These are phyloP conservation scores for Debaryomyces coudertii DNA, from an alignment of 1,139 yeast genomes.

Conservation along the genomic window DNA sequence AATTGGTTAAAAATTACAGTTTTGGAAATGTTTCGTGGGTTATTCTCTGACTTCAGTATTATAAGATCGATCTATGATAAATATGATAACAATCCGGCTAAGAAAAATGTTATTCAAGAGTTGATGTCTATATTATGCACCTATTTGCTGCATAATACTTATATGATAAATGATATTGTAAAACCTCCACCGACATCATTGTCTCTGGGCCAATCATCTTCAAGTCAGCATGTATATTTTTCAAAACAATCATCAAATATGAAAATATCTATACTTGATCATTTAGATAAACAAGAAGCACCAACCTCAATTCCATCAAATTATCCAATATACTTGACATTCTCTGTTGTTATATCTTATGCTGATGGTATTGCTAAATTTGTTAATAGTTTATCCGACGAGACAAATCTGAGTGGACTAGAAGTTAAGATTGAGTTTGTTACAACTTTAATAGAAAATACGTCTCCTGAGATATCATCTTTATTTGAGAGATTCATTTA, in stretches of 20 bases:
- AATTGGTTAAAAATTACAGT: slow-evolving; percentile 75
- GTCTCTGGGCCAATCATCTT: neutral
- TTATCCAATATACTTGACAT: slow-evolving; percentile 63
- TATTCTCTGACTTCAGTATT: slow-evolving; percentile 59
- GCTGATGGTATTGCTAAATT: slow-evolving; percentile 71
- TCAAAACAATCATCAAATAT: slow-evolving; percentile 35
- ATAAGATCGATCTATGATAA: slow-evolving; percentile 57
- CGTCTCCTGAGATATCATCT: slow-evolving; percentile 50
- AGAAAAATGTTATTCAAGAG: slow-evolving; percentile 65
- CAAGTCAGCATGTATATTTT: slow-evolving; percentile 17
- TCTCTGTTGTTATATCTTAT: slow-evolving; percentile 54
- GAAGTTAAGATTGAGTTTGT: slow-evolving; percentile 44
- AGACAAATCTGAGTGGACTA: slow-evolving; percentile 26
- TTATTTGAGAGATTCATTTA: slow-evolving; percentile 59
- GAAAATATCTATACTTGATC: slow-evolving; percentile 66
- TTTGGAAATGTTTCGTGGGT: slow-evolving; percentile 67
- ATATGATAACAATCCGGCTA: slow-evolving; percentile 61
- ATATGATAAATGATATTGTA: slow-evolving; percentile 39
- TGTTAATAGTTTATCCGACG: slow-evolving; percentile 46
- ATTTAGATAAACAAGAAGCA: slow-evolving; percentile 76
- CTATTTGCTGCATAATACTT: slow-evolving; percentile 32
- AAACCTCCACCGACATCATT: slow-evolving; percentile 23
- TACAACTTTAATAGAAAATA: slow-evolving; percentile 41
- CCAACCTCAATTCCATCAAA: slow-evolving; percentile 62
- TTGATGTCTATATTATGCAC: slow-evolving; percentile 52